phyloP scores from a whole-genome alignment of 1,284 basidiomycete genomes.

The Ganoderma boninense region DNA sequence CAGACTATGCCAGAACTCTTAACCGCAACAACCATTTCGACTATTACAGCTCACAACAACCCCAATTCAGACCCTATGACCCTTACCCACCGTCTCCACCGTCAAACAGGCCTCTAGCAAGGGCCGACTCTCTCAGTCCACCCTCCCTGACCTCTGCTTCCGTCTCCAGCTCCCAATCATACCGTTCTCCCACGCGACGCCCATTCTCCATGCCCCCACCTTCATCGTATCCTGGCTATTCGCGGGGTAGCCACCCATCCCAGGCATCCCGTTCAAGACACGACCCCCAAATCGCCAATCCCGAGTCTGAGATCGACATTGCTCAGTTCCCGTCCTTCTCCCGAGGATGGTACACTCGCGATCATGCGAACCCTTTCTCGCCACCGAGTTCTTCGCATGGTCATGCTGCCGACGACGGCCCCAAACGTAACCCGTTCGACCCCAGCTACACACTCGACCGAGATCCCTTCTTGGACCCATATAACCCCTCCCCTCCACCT shows the following conservation, averaged over 20 bases:
- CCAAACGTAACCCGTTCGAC: constrained; percentile 41
- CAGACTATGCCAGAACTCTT: constrained; percentile 68
- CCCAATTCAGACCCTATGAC: constrained; percentile 40
- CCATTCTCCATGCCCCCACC: constrained; percentile 60
- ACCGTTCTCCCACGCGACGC: constrained; percentile 40
- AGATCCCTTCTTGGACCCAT: constrained; percentile 42
- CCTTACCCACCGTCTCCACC: constrained; percentile 50
- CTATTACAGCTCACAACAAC: constrained; percentile 38
- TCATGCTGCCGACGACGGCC: constrained; percentile 18
- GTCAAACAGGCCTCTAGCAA: constrained; percentile 48
- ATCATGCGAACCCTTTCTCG: constrained; percentile 32
- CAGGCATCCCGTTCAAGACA: constrained; percentile 10
- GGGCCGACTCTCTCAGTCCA: constrained; percentile 47
- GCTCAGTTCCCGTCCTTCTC: constrained; percentile 70
- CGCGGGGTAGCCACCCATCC: constrained; percentile 35
- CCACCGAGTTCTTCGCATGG: constrained; percentile 27
- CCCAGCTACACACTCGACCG: constrained; percentile 38
- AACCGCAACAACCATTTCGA: constrained; percentile 41
- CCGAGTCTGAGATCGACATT: constrained; percentile 58
- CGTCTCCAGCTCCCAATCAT: constrained; percentile 47
- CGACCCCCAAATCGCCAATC: constrained; percentile 28
- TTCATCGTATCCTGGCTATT: constrained; percentile 33
- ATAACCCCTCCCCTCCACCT: constrained; percentile 39
- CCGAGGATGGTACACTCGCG: constrained; percentile 60
- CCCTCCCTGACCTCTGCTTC: constrained; percentile 59